Evolutionary conservation across 2,329 filamentous ascomycete species (phyloP), one percentile per base, ranked within the genome.

Genomic region (Exophiala viscosa): DNA sequence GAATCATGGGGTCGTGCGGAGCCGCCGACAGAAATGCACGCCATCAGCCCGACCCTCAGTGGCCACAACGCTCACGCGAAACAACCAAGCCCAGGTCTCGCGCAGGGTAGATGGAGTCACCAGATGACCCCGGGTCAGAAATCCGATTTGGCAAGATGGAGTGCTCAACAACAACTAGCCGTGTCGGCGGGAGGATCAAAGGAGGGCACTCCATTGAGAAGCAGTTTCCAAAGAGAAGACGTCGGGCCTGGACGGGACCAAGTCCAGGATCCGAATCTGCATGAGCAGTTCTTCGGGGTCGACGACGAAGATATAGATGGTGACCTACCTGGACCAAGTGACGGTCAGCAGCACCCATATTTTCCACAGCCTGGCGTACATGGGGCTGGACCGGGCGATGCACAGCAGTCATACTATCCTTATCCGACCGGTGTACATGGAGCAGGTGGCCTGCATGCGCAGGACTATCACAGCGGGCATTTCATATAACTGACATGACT

Each of bases 241-340:
- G 52, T 62, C 6, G 60, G 60, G 5, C 60, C 60, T 3, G 60
- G 57, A 10, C 47, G 18, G 2, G 52, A 48, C 7, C 60, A 63
- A 40, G 32, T 60, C 18, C 51, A 48, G 20, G 59, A 63, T 44
- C 60, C 57, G 3, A 54, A 59, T 40, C 54, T 62, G n/a, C 60
- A 62, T 49, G 60, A 62, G 31, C 60, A 57, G 42, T 62, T 57
- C 43, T 61, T 62, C 46, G 60, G 58, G 15, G 50, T 58, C 33
- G 54, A 15, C 6, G 57, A 54, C 40, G 40, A 41, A 11, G 48
- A 55, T 14, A 17, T 20, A 2, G 14, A 47, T 10, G 17, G 17
- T 15, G 35, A 32, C 11, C 15, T 57, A 6, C 47, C 50, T 10
- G 54, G 50, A 31, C 50, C 54, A n/a, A 53, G 50, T 44, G 9